Conservation (phyloP, 2,329 filamentous ascomycete genomes). For the Sphaerulina populicola region DNA sequence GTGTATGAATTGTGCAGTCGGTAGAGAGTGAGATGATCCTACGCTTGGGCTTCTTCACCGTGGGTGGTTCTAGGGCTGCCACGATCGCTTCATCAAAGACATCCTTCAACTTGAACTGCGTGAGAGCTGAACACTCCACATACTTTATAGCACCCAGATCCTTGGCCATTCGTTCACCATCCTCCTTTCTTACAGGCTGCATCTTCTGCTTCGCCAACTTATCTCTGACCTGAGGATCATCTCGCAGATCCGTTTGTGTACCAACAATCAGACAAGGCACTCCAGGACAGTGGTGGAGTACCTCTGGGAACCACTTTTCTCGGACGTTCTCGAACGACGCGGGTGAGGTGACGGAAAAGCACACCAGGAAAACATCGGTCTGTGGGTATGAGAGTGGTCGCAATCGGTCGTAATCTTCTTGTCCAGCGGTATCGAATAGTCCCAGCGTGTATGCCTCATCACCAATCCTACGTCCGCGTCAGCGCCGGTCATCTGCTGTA, state of each 20-base stretch:
- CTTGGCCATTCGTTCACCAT: constrained; percentile 93
- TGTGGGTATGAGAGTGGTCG: constrained; percentile 95
- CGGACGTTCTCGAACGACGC: constrained; percentile 98
- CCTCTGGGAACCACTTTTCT: constrained; percentile 98
- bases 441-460: constrained; percentile 97
- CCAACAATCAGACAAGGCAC: constrained; percentile 97
- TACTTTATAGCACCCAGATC: constrained; percentile 98
- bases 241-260: constrained; percentile 91
- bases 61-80: constrained; percentile 80
- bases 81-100: constrained; percentile 99
- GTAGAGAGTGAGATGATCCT: constrained; percentile 1
- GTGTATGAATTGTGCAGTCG: too few species aligned
- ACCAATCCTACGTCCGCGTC: constrained; percentile 65
- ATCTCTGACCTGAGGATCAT: constrained; percentile 76
- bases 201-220: constrained; percentile 96
- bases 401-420: constrained; percentile 98
- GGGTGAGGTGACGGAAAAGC: constrained; percentile 95
- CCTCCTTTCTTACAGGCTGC: constrained; percentile 81
- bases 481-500: not conserved
- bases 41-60: constrained; percentile 58
- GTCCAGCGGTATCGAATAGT: constrained; percentile 95
- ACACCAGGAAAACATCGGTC: constrained; percentile 97
- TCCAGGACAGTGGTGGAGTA: constrained; percentile 95
- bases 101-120: constrained; percentile 97
- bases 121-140: constrained; percentile 95